These are phyloP conservation scores for Colletotrichum lini DNA, from an alignment of 2,329 filamentous ascomycete genomes.

Conservation along the genomic window DNA sequence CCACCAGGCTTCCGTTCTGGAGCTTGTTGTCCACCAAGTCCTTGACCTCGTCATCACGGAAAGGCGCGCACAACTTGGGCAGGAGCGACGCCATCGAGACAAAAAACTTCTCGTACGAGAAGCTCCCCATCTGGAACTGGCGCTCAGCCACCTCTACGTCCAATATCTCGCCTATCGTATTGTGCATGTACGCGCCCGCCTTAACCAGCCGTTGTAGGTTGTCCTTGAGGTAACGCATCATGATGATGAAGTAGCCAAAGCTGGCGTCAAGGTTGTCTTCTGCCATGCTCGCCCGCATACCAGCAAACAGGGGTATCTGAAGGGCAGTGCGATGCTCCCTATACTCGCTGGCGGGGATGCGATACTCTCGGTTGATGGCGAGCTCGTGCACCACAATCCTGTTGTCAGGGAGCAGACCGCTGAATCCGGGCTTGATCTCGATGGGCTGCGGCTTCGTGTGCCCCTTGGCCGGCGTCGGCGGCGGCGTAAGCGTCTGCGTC, in stretches of 20 bases:
- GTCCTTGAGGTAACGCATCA: conserved; percentile 78
- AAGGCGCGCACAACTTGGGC: conserved; percentile 84
- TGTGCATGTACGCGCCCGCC: conserved; percentile 80
- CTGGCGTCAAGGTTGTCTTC: conserved; percentile 75
- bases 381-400: conserved; percentile 84
- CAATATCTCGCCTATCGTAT: conserved; percentile 80
- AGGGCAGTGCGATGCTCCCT: conserved; percentile 68
- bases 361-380: conserved; percentile 83
- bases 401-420: conserved; percentile 77
- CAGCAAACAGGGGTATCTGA: conserved; percentile 66
- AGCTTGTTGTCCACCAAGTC: conserved; percentile 75
- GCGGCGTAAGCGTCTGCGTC: conserved; percentile 68
- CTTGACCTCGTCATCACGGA: conserved; percentile 83
- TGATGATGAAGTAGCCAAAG: conserved; percentile 77
- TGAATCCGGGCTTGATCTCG: conserved; percentile 58
- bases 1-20: conserved; percentile 75
- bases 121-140: conserved; percentile 79
- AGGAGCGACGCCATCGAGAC: conserved; percentile 81
- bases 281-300: conserved; percentile 75
- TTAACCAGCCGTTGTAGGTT: conserved; percentile 82
- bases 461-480: conserved; percentile 62
- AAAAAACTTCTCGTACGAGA: conserved; percentile 88
- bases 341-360: conserved; percentile 75
- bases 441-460: conserved; percentile 57
- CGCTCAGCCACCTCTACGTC: conserved; percentile 79